Conservation (phyloP, 257 asterid genomes). For the Solanum chiquidenum region DNA sequence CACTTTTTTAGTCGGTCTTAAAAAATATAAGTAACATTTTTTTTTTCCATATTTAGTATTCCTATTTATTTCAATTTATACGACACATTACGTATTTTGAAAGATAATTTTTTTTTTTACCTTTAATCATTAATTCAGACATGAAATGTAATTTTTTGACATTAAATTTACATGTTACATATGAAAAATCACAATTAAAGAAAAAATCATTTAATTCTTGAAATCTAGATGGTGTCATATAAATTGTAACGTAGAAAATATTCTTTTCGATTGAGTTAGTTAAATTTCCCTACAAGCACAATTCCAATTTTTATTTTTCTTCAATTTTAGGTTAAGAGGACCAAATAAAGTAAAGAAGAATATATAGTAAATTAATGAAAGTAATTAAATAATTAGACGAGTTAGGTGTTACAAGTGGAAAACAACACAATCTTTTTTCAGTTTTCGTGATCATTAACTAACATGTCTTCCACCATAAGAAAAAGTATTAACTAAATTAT, state of each 20-base stretch:
- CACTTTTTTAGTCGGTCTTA: background rate
- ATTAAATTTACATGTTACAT: background rate
- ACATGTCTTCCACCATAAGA: background rate
- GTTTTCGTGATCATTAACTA: background rate
- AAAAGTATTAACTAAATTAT: background rate
- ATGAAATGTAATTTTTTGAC: background rate
- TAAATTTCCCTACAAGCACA: background rate
- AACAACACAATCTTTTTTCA: background rate
- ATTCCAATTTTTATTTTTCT: background rate
- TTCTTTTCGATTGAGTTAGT: background rate
- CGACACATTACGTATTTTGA: background rate
- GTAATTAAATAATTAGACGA: background rate
- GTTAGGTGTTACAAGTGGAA: background rate
- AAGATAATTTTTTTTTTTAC: background rate
- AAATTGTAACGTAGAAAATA: too few species aligned
- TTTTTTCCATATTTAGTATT: background rate
- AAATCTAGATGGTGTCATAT: background rate
- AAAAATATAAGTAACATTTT: background rate
- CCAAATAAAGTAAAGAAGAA: background rate
- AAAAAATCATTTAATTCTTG: background rate
- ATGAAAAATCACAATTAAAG: background rate
- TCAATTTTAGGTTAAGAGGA: background rate
- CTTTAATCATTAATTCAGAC: background rate
- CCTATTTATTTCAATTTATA: background rate
- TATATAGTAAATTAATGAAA: background rate